Base-by-base conservation (phyloP, 2,329 filamentous ascomycete genomes). In the Botrytis byssoidea region DNA sequence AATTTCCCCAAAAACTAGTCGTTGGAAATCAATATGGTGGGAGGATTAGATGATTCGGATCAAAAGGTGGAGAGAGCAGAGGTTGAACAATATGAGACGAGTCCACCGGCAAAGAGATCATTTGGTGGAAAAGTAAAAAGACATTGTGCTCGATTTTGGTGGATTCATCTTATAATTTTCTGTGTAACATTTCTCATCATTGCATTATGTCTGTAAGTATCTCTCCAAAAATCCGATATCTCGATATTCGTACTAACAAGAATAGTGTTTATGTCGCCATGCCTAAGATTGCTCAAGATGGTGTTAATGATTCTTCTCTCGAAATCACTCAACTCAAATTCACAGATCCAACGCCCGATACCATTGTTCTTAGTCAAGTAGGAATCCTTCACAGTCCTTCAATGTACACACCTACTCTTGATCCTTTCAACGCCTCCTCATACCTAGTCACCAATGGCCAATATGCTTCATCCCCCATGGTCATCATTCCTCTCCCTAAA, bases 221-320 rank as follows among this genome's bases (percentile, higher is more conserved):
- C 40, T 35, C 25, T 57, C 20, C 29, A 40, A 25, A 46, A 66
- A 44, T 70, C 70, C 61, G 37, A 25, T 40, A 8, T 55, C 32
- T 59, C 40, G 68, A 55, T 12, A 68, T 12, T 16, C 46, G 14
- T 48, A 37, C 60, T 72, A 22, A 72, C 40, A 60, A 61, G 25
- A 51, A 42, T 76, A 88, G 87, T 57, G 83, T 90, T 65, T 90
- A 86, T 77, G 88, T 90, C 70, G 88, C 81, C 4, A 88, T 90
- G 77, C 88, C 88, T 29, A 84, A 86, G 46, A 88, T 88, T 73
- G 88, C 88, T 48, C 88, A 90, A 77, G 74, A 80, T 59, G 85
- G 85, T 69, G 84, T 90, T 77, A 84, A 88, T 77, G 81, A 84
- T 46, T 86, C 88, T 1, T 84, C 82, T 5, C 81, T 90, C 40